Base-by-base conservation (phyloP, 2,329 filamentous ascomycete genomes). In the Microthyrium microscopicum region DNA sequence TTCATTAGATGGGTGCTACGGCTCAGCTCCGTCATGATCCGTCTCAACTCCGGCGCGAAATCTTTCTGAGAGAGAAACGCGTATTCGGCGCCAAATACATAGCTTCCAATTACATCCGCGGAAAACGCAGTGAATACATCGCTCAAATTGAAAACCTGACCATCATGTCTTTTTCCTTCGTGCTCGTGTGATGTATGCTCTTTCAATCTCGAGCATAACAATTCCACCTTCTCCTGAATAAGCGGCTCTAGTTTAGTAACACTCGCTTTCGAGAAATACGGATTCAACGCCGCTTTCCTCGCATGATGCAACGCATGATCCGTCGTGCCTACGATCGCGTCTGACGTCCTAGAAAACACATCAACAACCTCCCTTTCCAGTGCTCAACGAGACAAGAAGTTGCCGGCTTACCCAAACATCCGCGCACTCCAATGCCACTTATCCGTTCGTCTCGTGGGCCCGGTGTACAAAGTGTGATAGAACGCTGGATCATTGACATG, bases 231-330 rank as follows among this genome's bases (percentile, higher is more conserved):
- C 12, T 6, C 32, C 15, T 38, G 35, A 13, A 52, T 46, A 13
- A 40, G 28, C 3, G 42, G 40, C 25, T 49, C 46, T 3, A 49
- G 29, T 4, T 27, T 20, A 1, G 18, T 30, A 17, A 50, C 41
- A 4, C 39, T 36, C 5, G 37, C 22, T 32, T 46, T 44, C 7
- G 52, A 55, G 37, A 57, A 56, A 43, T 52, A 56, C 11, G 47
- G 49, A 33, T 46, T 50, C 12, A 56, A 35, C 2, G 53, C 47
- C 4, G 42, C 41, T 29, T 47, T 46, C 20, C 52, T 45, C 9
- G 41, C 27, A n/a, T 47, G 48, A 40, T 57, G 54, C 15, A 53
- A 27, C 4, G 49, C 47, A 40, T 55, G 47, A 17, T 34, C 31
- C 4, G 37, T 35, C 1, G 49, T 48, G 3, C 40, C 42, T 1